phyloP scores from a whole-genome alignment of 176 grass and related monocot genomes.

The Phragmites australis region DNA sequence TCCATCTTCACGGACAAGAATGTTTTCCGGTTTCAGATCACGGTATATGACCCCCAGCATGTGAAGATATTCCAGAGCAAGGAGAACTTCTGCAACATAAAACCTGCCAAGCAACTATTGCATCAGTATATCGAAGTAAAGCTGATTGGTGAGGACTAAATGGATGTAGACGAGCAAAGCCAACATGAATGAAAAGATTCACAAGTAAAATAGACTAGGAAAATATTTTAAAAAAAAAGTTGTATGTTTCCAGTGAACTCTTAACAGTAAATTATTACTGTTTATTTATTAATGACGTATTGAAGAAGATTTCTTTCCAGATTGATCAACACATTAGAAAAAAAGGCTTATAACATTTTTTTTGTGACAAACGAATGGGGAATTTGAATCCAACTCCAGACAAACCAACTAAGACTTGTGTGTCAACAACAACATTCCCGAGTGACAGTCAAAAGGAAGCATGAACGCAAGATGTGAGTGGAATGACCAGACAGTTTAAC shows the following conservation, averaged over 20 bases:
- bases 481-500: neutral
- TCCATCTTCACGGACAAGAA: slow-evolving; percentile 74
- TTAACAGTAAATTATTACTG: neutral
- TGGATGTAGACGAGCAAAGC: neutral
- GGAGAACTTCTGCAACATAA: slow-evolving; percentile 78
- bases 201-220: neutral
- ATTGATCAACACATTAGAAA: neutral
- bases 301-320: slow-evolving; percentile 13
- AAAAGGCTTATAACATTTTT: neutral
- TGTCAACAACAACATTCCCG: neutral
- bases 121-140: slow-evolving; percentile 31
- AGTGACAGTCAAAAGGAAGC: neutral
- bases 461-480: neutral
- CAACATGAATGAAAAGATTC: neutral
- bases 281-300: neutral
- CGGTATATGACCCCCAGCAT: slow-evolving; percentile 82
- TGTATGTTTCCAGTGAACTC: neutral
- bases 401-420: slow-evolving; percentile 1
- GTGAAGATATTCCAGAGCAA: slow-evolving; percentile 81
- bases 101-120: slow-evolving; percentile 54
- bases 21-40: slow-evolving; percentile 81
- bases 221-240: neutral
- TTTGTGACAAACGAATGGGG: neutral
- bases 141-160: neutral
- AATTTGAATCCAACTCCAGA: neutral